phyloP scores from a whole-genome alignment of 805 yeast species.

The Jamesozyma piceae region DNA sequence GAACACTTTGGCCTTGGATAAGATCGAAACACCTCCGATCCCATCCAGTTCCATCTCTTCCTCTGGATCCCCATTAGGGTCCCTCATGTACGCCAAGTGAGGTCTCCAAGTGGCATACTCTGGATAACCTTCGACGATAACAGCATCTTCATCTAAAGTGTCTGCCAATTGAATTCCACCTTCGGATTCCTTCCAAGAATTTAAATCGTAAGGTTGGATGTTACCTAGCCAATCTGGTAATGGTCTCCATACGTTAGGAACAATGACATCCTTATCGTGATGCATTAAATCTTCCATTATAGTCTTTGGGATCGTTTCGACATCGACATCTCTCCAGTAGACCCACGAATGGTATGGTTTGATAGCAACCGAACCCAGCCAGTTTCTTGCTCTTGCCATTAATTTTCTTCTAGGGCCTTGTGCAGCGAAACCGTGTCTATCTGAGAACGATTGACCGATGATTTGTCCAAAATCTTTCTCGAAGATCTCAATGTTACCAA shows the following conservation, averaged over 20 bases:
- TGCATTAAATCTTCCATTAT: slow-evolving; percentile 87
- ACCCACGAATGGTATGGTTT: slow-evolving; percentile 93
- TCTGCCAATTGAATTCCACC: slow-evolving; percentile 75
- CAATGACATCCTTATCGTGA: slow-evolving; percentile 83
- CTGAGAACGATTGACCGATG: slow-evolving; percentile 87
- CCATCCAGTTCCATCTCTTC: slow-evolving; percentile 92
- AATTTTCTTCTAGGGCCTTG: slow-evolving; percentile 91
- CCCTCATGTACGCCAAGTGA: slow-evolving; percentile 87
- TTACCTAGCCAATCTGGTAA: slow-evolving; percentile 78
- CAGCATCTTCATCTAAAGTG: slow-evolving; percentile 80
- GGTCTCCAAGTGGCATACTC: slow-evolving; percentile 98
- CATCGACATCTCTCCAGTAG: slow-evolving; percentile 97
- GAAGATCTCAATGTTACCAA: slow-evolving; percentile 78
- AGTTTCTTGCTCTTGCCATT: slow-evolving; percentile 93
- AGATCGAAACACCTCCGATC: slow-evolving; percentile 92
- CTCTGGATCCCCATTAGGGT: slow-evolving; percentile 90
- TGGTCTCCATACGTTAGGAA: slow-evolving; percentile 91
- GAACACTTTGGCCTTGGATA: slow-evolving; percentile 80
- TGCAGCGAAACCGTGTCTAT: slow-evolving; percentile 90
- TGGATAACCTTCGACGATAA: slow-evolving; percentile 93
- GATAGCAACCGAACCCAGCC: slow-evolving; percentile 80
- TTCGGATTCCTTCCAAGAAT: slow-evolving; percentile 79
- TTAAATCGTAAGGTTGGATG: slow-evolving; percentile 77
- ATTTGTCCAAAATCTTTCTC: slow-evolving; percentile 91
- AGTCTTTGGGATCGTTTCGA: slow-evolving; percentile 80